A percentile compares a stretch with the other conserved stretches of the same genome.
Evolutionary conservation across 1,139 yeast species (phyloP).

Genomic region (Saccharomyces hybrid): DNA sequence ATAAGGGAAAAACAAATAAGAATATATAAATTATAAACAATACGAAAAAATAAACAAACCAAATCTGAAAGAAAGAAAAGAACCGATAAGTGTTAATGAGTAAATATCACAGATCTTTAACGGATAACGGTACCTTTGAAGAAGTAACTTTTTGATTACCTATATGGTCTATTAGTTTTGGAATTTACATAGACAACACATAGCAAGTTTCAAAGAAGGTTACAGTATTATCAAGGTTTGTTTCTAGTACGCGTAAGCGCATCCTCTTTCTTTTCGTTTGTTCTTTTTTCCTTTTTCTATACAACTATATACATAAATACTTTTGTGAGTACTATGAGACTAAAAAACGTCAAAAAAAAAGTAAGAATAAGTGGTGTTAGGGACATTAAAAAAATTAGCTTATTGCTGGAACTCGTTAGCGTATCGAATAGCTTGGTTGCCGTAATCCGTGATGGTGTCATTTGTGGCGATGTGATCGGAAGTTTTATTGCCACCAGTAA

Average conservation of each 20-base stretch:
- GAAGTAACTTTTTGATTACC: too few species aligned
- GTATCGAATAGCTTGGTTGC: slow-evolving; percentile 30
- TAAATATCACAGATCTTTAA: too few species aligned
- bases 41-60: not conserved
- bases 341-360: not conserved
- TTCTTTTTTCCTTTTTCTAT: not conserved
- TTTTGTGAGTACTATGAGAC: not conserved
- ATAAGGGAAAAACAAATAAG: not conserved
- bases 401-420: slow-evolving; percentile 29
- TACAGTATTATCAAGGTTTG: too few species aligned
- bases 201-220: too few species aligned
- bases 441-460: slow-evolving; percentile 26
- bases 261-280: not conserved
- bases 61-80: too few species aligned
- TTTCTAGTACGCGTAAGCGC: not conserved
- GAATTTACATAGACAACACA: too few species aligned
- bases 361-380: not conserved
- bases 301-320: not conserved
- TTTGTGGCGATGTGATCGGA: slow-evolving; percentile 3
- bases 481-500: not conserved
- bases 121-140: too few species aligned
- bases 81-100: too few species aligned
- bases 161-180: too few species aligned
- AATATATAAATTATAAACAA: not conserved
- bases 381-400: not conserved